Percentiles rank a stretch among this genome's conserved stretches.
Evolutionary conservation across 176 grass and related monocot genomes (phyloP).

Genomic region (Pontederia paniculata): DNA sequence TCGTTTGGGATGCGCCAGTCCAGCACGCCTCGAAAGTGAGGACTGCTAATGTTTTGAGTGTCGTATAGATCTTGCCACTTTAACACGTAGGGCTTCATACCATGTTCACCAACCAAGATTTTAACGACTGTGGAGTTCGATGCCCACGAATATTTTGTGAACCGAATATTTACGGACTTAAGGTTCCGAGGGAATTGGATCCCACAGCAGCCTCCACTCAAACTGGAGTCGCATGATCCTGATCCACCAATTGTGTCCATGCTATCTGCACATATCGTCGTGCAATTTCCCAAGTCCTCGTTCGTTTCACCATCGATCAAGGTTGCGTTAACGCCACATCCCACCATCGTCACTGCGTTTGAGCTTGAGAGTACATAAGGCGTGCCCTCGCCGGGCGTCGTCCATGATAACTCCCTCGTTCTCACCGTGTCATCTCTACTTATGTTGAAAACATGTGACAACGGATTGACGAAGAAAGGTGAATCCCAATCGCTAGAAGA

Average conservation of each 20-base stretch:
- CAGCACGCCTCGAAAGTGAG: neutral
- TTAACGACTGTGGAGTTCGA: neutral
- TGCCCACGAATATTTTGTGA: too few species aligned
- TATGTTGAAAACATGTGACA: neutral
- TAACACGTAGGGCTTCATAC: neutral
- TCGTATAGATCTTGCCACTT: constrained; percentile 4
- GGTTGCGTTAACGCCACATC: constrained; percentile 15
- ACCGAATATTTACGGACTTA: constrained; percentile 8
- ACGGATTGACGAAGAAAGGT: constrained; percentile 7
- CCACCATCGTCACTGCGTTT: constrained; percentile 12
- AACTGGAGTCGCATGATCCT: too few species aligned
- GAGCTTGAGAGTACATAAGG: neutral
- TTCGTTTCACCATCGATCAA: neutral
- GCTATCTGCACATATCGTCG: constrained; percentile 13
- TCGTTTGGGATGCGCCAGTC: too few species aligned
- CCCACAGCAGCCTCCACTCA: constrained; percentile 16
- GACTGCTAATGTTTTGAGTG: neutral
- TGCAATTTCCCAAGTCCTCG: constrained; percentile 6
- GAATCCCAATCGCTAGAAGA: too few species aligned
- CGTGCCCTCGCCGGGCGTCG: neutral
- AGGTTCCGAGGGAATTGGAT: neutral
- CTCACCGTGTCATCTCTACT: neutral
- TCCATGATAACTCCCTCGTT: neutral
- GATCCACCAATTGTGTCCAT: too few species aligned
- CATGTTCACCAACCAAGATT: too few species aligned